phyloP scores from a whole-genome alignment of 192 early-diverging fungal species.

The Dissophora ornata region DNA sequence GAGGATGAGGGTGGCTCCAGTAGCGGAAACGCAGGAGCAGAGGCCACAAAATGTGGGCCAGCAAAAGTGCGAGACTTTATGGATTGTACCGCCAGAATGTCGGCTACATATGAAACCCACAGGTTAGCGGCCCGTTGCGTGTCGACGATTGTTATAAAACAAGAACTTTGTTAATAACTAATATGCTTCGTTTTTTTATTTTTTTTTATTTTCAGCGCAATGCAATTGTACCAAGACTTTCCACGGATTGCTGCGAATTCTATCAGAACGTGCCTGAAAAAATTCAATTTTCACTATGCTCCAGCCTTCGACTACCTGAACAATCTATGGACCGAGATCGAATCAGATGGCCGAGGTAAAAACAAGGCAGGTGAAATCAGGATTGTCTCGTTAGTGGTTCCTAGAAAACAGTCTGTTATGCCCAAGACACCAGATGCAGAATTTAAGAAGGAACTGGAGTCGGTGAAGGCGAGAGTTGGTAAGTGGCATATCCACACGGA shows the following conservation, averaged over 20 bases:
- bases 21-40: too few relatives aligned
- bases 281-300: slow-evolving; percentile 18
- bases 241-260: slow-evolving; percentile 16
- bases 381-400: neutral
- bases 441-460: slow-evolving; percentile 24
- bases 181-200: neutral
- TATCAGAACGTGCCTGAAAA: slow-evolving; percentile 13
- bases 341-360: neutral
- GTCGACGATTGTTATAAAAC: too few relatives aligned
- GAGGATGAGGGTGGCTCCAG: too few relatives aligned
- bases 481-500: neutral
- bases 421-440: slow-evolving; percentile 12
- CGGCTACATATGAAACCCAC: slow-evolving; percentile 7
- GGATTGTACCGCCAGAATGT: slow-evolving; percentile 13
- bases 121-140: slow-evolving; percentile 17
- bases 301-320: slow-evolving; percentile 34
- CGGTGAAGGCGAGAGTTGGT: slow-evolving; percentile 21
- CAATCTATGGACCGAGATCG: neutral
- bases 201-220: slow-evolving; percentile 14
- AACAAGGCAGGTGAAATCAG: neutral
- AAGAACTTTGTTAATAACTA: too few relatives aligned
- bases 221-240: slow-evolving; percentile 45
- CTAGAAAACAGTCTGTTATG: neutral
- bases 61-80: too few relatives aligned
- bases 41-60: too few relatives aligned